Evolutionary conservation across 306 rosid species (phyloP).

Genomic region (Cicer judaicum): DNA sequence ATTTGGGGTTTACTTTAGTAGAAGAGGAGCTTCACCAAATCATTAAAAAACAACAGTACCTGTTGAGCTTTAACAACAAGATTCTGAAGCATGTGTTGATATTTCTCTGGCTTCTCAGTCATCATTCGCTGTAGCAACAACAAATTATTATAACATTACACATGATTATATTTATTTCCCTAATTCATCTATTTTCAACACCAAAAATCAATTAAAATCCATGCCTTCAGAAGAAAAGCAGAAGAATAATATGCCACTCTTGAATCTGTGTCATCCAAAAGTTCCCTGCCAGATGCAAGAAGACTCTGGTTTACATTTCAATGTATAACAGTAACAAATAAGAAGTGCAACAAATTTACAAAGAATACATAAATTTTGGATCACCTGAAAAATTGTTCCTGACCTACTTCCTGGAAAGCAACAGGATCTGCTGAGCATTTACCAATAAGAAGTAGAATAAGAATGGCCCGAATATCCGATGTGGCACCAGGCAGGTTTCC

Average conservation of each 20-base stretch:
- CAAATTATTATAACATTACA: constrained; percentile 41
- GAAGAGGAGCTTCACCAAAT: constrained; percentile 37
- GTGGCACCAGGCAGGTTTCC: constrained; percentile 96
- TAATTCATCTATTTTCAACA: constrained; percentile 25
- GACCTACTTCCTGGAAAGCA: constrained; percentile 84
- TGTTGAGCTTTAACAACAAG: constrained; percentile 97
- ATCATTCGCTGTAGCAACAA: constrained; percentile 81
- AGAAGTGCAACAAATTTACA: constrained; percentile 20
- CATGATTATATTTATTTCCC: constrained; percentile 14
- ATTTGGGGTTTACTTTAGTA: constrained; percentile 21
- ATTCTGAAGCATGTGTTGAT: constrained; percentile 95
- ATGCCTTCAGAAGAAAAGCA: constrained; percentile 96
- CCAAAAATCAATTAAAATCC: constrained; percentile 46
- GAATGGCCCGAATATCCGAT: constrained; percentile 92
- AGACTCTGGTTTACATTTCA: constrained; percentile 19
- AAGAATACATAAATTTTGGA: constrained; percentile 35
- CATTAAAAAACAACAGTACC: constrained; percentile 59
- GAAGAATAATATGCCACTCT: constrained; percentile 97
- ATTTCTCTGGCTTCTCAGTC: constrained; percentile 94
- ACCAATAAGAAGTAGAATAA: constrained; percentile 90
- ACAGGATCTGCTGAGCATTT: constrained; percentile 93
- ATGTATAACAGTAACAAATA: constrained; percentile 19
- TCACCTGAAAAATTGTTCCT: constrained; percentile 93
- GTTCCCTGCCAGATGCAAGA: constrained; percentile 68
- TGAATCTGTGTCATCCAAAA: constrained; percentile 96